Evolutionary conservation across 495 filamentous ascomycete species (phyloP), one percentile per base, ranked within the genome.

Genomic region (Trichodelitschia bisporula): DNA sequence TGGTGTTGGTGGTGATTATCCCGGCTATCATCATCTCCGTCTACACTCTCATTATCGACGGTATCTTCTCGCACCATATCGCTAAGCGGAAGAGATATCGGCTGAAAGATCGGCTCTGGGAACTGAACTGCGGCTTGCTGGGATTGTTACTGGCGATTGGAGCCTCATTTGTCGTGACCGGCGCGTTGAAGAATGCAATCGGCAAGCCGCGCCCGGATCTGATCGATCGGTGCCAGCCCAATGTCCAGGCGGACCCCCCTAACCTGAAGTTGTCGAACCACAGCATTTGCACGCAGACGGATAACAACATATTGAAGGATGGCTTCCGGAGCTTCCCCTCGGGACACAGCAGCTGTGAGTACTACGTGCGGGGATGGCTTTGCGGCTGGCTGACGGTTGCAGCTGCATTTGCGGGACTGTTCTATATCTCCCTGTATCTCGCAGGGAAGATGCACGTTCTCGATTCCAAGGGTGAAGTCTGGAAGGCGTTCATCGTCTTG

Each of bases 371-470:
- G 8, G 11, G 4, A 14, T 31, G 14, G 10, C 16, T 16, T 18
- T 29, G 9, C 11, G 27, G 31, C 8, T 20, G 10, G 3, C 23
- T 31, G 17, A 18, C 20, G 2, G 18, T 30, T 45, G 23, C 23
- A 60, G 58, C 58, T 30, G 56, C 80, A 9, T 80, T 82, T 24
- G 73, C 76, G 13, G 77, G 80, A 3, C 53, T 91, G 18, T 69
- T 82, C 42, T 91, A 82, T 43, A 64, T 80, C 9, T 72, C 76
- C 2, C 59, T 77, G 29, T 67, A 62, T 51, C 46, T 64, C 13
- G 47, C 56, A 10, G 61, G 56, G 16, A 67, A 65, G 35, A 40
- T 67, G 19, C 62, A 65, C 34, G 41, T 65, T 17, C 58, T 66
- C 43, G 61, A 72, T 38, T 72, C 75, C 36, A 66, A 69, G 13